Evolutionary conservation across 2,329 filamentous ascomycete species (phyloP).

Genomic region (Pseudocercospora fijiensis): DNA sequence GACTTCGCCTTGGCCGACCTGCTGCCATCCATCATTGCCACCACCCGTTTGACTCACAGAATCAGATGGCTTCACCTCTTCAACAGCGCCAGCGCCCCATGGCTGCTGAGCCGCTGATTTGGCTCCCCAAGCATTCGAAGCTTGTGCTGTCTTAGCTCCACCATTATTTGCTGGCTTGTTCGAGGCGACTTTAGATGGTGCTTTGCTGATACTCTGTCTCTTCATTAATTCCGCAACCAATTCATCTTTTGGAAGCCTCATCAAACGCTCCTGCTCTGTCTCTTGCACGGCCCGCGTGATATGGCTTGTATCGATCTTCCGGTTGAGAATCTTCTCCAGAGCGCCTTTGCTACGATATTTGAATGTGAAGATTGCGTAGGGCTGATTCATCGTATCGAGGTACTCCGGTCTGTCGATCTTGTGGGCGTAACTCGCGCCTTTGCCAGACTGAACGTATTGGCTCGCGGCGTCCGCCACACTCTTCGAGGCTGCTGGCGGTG

Average conservation of each 20-base stretch:
- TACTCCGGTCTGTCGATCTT: conserved; percentile 42
- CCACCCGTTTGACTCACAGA: conserved; percentile 12
- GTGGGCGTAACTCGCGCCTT: conserved; percentile 43
- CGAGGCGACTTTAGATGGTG: conserved; percentile 5
- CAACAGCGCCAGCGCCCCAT: conserved; percentile 3
- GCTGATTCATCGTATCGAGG: conserved; percentile 41
- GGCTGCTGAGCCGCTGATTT: not conserved
- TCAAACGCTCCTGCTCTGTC: conserved; percentile 26
- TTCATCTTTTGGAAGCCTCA: conserved; percentile 36
- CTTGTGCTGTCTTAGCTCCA: not conserved
- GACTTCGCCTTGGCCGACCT: not conserved
- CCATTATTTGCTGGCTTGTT: conserved; percentile 5
- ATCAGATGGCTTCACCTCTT: conserved; percentile 18
- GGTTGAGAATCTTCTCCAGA: conserved; percentile 40
- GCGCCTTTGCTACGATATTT: conserved; percentile 44
- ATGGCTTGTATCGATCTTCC: conserved; percentile 30
- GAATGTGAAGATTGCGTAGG: conserved; percentile 52
- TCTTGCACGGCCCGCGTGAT: conserved; percentile 23
- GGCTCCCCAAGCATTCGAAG: not conserved
- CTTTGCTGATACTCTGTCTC: conserved; percentile 10
- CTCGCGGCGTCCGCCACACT: conserved; percentile 26
- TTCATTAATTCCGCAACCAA: conserved; percentile 33
- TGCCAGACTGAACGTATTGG: conserved; percentile 32
- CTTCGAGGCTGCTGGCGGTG: conserved; percentile 23
- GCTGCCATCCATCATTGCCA: conserved; percentile 4